Percentiles rank a stretch among this genome's conserved stretches.
Conservation (phyloP, 2,329 filamentous ascomycete genomes). For the Ascochyta rabiei region DNA sequence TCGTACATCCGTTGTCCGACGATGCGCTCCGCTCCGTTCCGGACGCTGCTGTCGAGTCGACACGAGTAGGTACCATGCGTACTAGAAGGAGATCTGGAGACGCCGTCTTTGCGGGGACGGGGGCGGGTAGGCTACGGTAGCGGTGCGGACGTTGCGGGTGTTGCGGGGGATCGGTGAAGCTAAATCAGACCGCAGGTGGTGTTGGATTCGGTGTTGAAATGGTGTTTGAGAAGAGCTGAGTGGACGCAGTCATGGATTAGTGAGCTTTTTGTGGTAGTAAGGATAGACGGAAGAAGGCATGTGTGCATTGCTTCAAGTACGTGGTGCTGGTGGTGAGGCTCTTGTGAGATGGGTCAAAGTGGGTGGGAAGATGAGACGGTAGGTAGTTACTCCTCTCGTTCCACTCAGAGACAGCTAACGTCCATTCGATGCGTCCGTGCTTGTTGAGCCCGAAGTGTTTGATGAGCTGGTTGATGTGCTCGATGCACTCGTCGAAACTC, state of each 20-base stretch:
- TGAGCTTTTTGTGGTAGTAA: not conserved
- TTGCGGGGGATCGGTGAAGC: not conserved
- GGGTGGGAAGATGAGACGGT: too few species aligned
- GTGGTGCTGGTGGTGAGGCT: too few species aligned
- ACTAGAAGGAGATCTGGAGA: not conserved
- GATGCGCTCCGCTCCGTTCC: not conserved
- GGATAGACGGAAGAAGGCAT: too few species aligned
- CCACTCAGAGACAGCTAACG: not conserved
- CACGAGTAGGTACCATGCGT: not conserved
- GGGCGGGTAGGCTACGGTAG: not conserved
- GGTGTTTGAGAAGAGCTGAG: too few species aligned
- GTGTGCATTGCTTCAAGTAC: too few species aligned
- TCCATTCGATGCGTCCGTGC: not conserved
- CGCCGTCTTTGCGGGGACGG: not conserved
- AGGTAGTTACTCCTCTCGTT: too few species aligned
- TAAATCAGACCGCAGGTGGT: not conserved
- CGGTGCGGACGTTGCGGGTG: not conserved
- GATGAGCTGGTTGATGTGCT: not conserved
- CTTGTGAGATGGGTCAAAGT: too few species aligned
- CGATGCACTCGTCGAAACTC: not conserved
- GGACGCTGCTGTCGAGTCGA: not conserved
- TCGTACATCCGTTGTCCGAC: constrained; percentile 1
- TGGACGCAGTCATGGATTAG: too few species aligned
- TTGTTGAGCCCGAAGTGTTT: not conserved
- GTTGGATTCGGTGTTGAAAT: not conserved